Evolutionary conservation across 495 filamentous ascomycete species (phyloP), one percentile per base, ranked within the genome.

Genomic region (Pseudevernia furfuracea): DNA sequence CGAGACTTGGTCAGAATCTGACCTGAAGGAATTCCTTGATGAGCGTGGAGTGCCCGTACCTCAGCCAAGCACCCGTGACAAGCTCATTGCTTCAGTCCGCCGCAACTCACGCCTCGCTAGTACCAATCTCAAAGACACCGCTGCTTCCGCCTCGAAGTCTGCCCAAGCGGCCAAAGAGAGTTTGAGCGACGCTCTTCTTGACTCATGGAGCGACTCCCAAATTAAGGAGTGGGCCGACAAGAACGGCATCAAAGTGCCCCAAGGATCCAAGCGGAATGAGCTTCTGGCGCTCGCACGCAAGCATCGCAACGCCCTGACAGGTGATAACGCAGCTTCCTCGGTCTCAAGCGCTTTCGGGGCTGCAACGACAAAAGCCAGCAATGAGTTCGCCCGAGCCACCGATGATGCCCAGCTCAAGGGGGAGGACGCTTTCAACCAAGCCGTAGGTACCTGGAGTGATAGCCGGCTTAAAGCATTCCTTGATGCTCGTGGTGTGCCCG

Each of bases 271-370:
- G 79, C 80, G 85, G 63, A 96, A 97, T 75, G 93, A 97, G 72
- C 84, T 97, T 23, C 76, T 94, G 56, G 91, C 94, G 58, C 85
- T 97, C 58, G 90, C 92, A 60, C 90, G 94, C 70, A 95, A 96
- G 80, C 82, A 97, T 79, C 90, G 90, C 58, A 83, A 86, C 53
- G 81, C 85, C 58, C 78, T 96, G 62, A 77, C 87, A 28, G 87
- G 85, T 46, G 85, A 93, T 65, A 87, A 82, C 59, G 80, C 68
- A 70, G 79, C 83, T 53, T 78, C 78, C 56, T 84, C 85, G 14
- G 87, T 84, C 43, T 78, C 84, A 4, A 86, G 84, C 34, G 84
- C 84, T 25, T 86, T 82, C 65, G 90, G 90, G 55, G 92, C 91
- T 62, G 91, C 92, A 58, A 95, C 91, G 52, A 85, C 88, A 69